Conservation (phyloP, 306 rosid genomes). For the Mucuna pruriens region DNA sequence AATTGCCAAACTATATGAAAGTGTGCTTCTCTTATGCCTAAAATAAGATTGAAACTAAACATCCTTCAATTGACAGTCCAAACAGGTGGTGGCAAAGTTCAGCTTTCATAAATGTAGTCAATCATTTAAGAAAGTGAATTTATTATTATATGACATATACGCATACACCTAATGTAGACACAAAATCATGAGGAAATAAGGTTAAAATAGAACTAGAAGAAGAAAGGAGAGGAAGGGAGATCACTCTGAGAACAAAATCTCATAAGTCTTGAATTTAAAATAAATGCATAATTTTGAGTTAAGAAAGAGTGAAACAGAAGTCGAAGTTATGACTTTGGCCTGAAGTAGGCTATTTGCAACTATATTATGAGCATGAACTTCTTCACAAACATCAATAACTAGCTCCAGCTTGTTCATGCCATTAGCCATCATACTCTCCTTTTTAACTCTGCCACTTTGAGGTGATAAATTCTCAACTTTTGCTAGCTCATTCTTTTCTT, state of each 20-base stretch:
- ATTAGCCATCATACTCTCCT: constrained; percentile 10
- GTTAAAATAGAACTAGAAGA: not conserved
- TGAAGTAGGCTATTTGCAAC: not conserved
- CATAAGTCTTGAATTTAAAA: not conserved
- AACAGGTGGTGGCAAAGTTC: not conserved
- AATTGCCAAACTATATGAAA: not conserved
- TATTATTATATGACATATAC: not conserved
- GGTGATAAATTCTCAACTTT: constrained; percentile 3
- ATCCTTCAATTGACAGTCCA: constrained; percentile 14
- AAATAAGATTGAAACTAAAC: not conserved
- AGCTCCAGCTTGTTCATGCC: constrained; percentile 5
- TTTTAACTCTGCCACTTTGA: not conserved
- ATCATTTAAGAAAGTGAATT: not conserved
- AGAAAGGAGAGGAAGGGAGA: not conserved
- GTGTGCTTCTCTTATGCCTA: not conserved
- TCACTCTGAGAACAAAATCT: not conserved
- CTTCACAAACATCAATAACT: not conserved
- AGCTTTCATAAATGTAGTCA: constrained; percentile 10
- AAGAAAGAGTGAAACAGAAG: constrained; percentile 7
- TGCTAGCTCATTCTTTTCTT: not conserved
- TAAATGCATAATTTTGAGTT: not conserved
- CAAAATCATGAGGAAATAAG: not conserved
- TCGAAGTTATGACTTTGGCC: not conserved
- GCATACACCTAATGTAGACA: not conserved
- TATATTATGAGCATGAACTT: not conserved